A percentile compares a stretch with the other conserved stretches of the same genome.
phyloP scores from a whole-genome alignment of 257 asterid genomes.

The Penstemon eatonii region DNA sequence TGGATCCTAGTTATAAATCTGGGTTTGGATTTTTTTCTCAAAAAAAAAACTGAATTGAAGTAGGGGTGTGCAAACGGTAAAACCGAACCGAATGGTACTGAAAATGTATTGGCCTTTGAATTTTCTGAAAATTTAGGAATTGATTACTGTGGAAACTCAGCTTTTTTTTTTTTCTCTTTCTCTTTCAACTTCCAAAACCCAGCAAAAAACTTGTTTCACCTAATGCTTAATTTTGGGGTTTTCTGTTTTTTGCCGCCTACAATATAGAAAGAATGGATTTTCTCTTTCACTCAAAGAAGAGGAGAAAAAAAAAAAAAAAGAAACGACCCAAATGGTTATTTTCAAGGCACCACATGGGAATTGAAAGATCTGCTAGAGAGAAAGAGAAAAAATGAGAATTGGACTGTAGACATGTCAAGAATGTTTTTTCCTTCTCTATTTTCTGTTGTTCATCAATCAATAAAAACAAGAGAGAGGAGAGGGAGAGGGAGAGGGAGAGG shows the following conservation, averaged over 20 bases:
- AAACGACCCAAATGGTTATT: slow-evolving; percentile 1
- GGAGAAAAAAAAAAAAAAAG: slow-evolving; percentile 6
- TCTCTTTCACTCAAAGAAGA: slow-evolving; percentile 15
- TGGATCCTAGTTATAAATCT: no score
- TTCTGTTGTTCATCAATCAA: no score
- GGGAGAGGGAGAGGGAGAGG: no score
- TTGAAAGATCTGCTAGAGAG: slow-evolving; percentile 31
- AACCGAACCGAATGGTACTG: no score
- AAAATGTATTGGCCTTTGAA: no score
- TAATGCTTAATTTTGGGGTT: slow-evolving; percentile 21
- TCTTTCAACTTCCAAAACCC: slow-evolving; percentile 18
- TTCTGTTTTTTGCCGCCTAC: slow-evolving; percentile 8
- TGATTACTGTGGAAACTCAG: slow-evolving; percentile 24
- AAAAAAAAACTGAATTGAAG: no score
- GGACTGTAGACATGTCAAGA: slow-evolving; percentile 29
- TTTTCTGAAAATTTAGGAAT: no score
- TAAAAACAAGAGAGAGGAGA: slow-evolving; percentile 25
- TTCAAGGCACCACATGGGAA: slow-evolving; percentile 17
- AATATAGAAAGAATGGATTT: slow-evolving; percentile 5
- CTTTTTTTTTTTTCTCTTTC: neutral
- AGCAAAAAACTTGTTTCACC: slow-evolving; percentile 18
- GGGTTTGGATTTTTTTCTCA: no score
- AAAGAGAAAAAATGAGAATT: slow-evolving; percentile 16
- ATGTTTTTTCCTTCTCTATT: neutral
- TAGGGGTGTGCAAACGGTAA: no score